Evolutionary conservation across 495 filamentous ascomycete genomes (phyloP), one percentile per base, ranked within the genome.

Genomic region (Penicillium arizonense): DNA sequence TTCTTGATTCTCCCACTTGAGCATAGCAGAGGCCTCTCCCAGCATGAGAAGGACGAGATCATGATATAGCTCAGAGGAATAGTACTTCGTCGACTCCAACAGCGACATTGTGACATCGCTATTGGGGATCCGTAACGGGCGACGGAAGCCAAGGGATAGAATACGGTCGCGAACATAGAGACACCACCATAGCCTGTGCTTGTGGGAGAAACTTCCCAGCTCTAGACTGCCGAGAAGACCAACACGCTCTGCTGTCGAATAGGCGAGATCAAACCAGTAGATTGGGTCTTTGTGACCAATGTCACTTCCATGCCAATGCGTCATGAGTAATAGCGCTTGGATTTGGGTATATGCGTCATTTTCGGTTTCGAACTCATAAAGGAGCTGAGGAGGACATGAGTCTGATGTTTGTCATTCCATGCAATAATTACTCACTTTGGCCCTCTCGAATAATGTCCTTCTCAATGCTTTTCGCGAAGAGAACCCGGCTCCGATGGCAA

Each of bases 141-240:
- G 48, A 26, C 48, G 48, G 20, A 50, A 50, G 2, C 48, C 48
- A 32, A 50, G 48, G 6, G 48, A 50, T 32, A 50, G 38, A 36
- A 50, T 36, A 20, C 48, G 48, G 30, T 50, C 48, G 39, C 48
- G 48, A 3, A 43, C 48, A 23, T 50, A 50, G 8, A 50, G 48
- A 43, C 48, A 50, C 48, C 48, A 50, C 48, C 48, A 50, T n/a
- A 50, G n/a, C 13, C 48, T 34, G 20, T 50, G 48, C 21, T 43
- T 50, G 21, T 50, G 48, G 21, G 48, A 50, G 32, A 50, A 50
- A 23, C 48, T 50, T 5, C 48, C 48, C 12, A 38, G 40, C 21
- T 50, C 39, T 11, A 50, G 14, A 35, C 38, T 35, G 1, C 13
- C 18, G 1, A 50, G 48, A 3, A 50, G 38, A 16, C 18, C 37